Conservation (phyloP, 129 eudicot genomes). For the Oenanthe sinensis region DNA sequence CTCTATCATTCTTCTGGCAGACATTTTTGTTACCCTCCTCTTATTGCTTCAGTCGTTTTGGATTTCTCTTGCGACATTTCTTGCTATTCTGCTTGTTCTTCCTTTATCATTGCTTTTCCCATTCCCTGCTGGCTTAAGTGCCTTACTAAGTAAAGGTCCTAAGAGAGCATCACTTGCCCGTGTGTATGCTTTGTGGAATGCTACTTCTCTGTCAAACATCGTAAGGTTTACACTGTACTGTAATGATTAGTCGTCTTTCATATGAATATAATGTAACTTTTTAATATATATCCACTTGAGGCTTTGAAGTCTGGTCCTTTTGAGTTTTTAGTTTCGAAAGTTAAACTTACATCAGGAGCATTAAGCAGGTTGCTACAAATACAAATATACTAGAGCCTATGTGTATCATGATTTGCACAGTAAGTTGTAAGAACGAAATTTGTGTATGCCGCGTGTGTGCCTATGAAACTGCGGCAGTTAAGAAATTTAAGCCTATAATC, state of each 20-base stretch:
- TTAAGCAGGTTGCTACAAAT: neutral
- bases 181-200: slow-evolving; percentile 83
- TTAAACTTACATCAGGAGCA: neutral
- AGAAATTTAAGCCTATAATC: too few species aligned
- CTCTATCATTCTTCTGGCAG: slow-evolving; percentile 67
- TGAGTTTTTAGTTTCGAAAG: neutral
- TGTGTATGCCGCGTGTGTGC: too few species aligned
- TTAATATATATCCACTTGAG: neutral
- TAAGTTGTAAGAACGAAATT: neutral
- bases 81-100: slow-evolving; percentile 78
- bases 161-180: slow-evolving; percentile 87
- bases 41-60: slow-evolving; percentile 71
- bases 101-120: slow-evolving; percentile 85
- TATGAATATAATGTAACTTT: neutral
- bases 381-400: neutral
- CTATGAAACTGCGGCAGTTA: too few species aligned
- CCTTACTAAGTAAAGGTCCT: slow-evolving; percentile 78
- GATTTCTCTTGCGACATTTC: slow-evolving; percentile 83
- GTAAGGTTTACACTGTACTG: slow-evolving; percentile 32
- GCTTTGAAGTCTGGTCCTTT: neutral
- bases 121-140: slow-evolving; percentile 91
- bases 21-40: slow-evolving; percentile 70
- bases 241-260: neutral
- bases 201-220: slow-evolving; percentile 68
- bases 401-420: neutral